Base-by-base conservation (phyloP, 2,329 filamentous ascomycete genomes). In the Paecilomyces fulvus region DNA sequence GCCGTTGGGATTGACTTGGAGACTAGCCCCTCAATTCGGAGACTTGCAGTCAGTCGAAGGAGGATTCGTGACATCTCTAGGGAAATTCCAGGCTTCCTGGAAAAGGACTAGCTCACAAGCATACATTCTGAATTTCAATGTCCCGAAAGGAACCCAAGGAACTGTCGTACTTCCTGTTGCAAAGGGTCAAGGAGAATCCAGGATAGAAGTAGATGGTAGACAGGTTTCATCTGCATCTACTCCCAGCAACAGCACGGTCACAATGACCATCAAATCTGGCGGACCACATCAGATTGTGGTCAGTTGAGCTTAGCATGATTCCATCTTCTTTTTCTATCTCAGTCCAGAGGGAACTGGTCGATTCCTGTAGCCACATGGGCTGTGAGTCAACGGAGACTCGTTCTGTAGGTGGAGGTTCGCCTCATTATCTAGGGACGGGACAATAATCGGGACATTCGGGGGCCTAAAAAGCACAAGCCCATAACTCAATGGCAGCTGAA, bases 61-160 rank as follows among this genome's bases (percentile, higher is more conserved):
- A 1, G 78, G 77, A 0, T 80, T 80, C 55, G 69, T 64, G 30
- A 80, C 78, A 1, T 59, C 58, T n/a, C 59, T 79, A 30, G 78
- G 78, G 0, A 71, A 65, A 55, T 80, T 76, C 58, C 56, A 66
- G 11, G 69, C 68, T 50, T 52, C 55, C 3, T 59, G 58, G 58
- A 30, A 33, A 5, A 25, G 14, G 58, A 23, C 30, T 1, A 28
- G 30, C 12, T 30, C 23, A 28, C 14, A 20, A 17, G 17, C 21
- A 2, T 59, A 57, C 51, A 50, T 55, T 12, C 21, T 59, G 48
- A 30, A 52, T 1, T 59, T 59, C 23, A 30, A 43, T 17, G 58
- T 59, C 17, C 58, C 58, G 9, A 12, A 23, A 6, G 51, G 51
- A 6, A 57, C 55, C 11, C 20, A 53, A n/a, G 58, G 58, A 11